Evolutionary conservation across 176 grass and related monocot species (phyloP).

Genomic region (Oryza nivara): DNA sequence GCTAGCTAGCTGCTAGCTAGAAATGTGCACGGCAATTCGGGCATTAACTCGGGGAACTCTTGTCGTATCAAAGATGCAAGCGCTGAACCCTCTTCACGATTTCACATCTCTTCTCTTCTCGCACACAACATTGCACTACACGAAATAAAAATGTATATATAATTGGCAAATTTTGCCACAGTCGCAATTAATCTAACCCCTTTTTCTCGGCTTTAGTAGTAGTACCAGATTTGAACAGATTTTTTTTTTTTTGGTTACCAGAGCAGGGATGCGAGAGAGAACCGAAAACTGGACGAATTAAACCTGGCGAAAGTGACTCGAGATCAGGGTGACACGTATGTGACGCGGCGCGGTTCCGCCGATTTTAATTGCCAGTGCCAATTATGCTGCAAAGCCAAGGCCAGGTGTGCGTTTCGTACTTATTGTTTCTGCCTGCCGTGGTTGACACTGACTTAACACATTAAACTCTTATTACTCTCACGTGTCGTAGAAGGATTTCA

Average conservation of each 20-base stretch:
- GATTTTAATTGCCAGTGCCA: neutral
- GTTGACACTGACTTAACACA: no score
- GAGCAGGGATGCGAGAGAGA: no score
- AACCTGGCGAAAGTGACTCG: no score
- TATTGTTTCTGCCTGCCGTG: neutral
- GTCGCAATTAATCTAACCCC: neutral
- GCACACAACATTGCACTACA: neutral
- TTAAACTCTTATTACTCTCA: no score
- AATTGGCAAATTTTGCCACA: neutral
- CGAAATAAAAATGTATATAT: neutral
- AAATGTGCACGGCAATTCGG: conserved; percentile 36
- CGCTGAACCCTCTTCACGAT: neutral
- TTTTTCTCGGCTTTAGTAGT: neutral
- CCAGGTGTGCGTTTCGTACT: neutral
- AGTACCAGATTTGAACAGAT: neutral
- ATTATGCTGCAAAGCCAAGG: neutral
- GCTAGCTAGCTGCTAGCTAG: neutral
- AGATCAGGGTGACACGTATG: neutral
- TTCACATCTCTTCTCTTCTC: neutral
- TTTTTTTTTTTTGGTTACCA: no score
- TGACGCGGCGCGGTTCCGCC: neutral
- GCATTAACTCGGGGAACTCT: conserved; percentile 16
- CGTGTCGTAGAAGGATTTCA: no score
- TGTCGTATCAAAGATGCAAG: conserved; percentile 5
- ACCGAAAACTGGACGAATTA: no score